These are phyloP conservation scores for Xylariaceae sp. DNA, from an alignment of 2,329 filamentous ascomycete genomes.

Conservation along the genomic window DNA sequence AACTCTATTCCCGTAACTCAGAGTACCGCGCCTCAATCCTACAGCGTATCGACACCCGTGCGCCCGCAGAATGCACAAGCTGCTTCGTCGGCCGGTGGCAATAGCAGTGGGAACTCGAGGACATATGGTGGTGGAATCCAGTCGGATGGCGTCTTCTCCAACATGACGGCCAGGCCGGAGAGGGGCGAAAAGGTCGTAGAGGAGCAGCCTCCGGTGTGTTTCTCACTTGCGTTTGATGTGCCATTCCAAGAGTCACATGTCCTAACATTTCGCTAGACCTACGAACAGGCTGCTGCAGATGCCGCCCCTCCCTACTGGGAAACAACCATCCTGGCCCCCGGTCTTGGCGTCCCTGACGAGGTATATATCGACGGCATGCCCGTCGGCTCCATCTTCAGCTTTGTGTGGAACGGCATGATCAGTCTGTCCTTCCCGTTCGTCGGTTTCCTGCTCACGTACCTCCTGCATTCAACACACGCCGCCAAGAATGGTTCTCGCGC, in stretches of 20 bases:
- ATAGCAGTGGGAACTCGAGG: conserved; percentile 32
- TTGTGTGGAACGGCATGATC: conserved; percentile 93
- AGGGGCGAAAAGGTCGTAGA: conserved; percentile 72
- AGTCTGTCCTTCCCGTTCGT: conserved; percentile 96
- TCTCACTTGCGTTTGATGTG: neutral
- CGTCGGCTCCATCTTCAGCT: conserved; percentile 82
- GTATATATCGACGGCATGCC: conserved; percentile 96
- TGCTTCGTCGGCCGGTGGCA: conserved; percentile 32
- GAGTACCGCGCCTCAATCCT: conserved; percentile 15
- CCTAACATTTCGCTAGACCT: conserved; percentile 63
- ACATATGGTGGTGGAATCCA: conserved; percentile 73
- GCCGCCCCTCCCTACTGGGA: conserved; percentile 98
- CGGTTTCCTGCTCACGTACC: conserved; percentile 95
- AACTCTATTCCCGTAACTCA: conserved; percentile 39
- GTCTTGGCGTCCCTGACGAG: conserved; percentile 84
- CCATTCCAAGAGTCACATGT: neutral
- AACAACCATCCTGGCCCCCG: conserved; percentile 93
- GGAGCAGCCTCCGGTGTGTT: conserved; percentile 85
- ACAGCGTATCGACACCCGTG: conserved; percentile 14
- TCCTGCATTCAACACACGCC: conserved; percentile 95
- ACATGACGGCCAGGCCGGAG: conserved; percentile 87
- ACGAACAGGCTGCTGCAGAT: conserved; percentile 96
- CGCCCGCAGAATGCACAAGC: conserved; percentile 19
- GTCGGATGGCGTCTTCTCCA: conserved; percentile 94
- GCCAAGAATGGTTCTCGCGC: conserved; percentile 96